Evolutionary conservation across 2,329 filamentous ascomycete species (phyloP), one percentile per base, ranked within the genome.

Genomic region (Calonectria pseudoreteaudii): DNA sequence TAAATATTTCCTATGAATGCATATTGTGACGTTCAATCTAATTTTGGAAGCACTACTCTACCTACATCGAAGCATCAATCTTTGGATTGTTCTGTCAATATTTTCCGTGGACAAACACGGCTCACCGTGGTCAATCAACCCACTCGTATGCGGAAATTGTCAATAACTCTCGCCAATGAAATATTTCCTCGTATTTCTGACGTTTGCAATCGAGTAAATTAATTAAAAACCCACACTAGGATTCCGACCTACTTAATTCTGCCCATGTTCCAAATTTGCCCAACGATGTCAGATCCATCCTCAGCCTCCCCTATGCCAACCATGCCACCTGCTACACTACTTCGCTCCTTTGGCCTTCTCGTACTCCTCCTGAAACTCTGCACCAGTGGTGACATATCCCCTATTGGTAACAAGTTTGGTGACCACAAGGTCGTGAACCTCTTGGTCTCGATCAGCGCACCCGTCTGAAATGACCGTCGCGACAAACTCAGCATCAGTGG

Each of bases 401-500:
- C 49, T 58, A 11, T 23, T 58, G 13, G 50, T 60, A 1, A 70
- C 10, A 5, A 73, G 9, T 20, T 52, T 69, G 36, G 65, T 50
- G 1, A 70, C 16, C 2, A 70, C 18, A 1, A 60, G 7, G 10
- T 70, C 18, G 16, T 73, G 71, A 18, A 73, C 36, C n/a, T 66
- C 66, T 23, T 70, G 36, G 16, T 73, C 50, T 28, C 66, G 30
- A 41, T 73, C 71, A 8, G 66, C 71, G 28, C 71, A 73, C 14
- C 41, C 71, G 23, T 73, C 66, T 28, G 71, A 70, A 20, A 73
- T 50, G 23, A 70, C 71, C 3, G 71, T 49, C 9, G 70, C 71
- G 11, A 73, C 71, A 38, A 66, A 73, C 31, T 69, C 71, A 28
- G 71, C 71, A 23, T 73, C 71, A 10, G 71, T 70, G 18, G 71